Percentiles rank a stretch among this genome's conserved stretches.
phyloP scores from a whole-genome alignment of 164 flowering plant genomes.

The Vitis cinerea region DNA sequence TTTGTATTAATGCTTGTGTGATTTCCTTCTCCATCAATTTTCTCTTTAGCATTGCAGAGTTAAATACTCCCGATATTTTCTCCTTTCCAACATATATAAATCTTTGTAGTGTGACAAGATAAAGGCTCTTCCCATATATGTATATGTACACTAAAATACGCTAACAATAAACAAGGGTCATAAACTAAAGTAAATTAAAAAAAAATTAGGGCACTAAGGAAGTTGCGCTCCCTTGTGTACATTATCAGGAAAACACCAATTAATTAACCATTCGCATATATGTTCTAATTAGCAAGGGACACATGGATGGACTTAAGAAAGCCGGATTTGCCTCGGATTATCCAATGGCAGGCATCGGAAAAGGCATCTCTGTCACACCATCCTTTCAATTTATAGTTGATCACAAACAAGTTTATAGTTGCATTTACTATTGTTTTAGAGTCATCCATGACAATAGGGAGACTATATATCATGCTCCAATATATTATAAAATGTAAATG shows the following conservation, averaged over 20 bases:
- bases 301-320: neutral
- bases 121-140: no score
- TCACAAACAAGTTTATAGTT: neutral
- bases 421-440: neutral
- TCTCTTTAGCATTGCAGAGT: no score
- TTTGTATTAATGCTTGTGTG: no score
- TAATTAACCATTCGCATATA: neutral
- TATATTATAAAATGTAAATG: neutral
- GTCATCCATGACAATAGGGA: conserved; percentile 20
- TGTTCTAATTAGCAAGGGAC: neutral
- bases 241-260: neutral
- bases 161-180: neutral
- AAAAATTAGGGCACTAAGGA: neutral
- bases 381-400: neutral
- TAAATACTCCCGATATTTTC: no score
- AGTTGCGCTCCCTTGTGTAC: neutral
- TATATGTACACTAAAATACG: neutral
- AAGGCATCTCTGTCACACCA: neutral
- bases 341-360: neutral
- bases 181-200: neutral
- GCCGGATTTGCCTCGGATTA: neutral
- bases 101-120: no score
- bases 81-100: no score
- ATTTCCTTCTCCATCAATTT: no score
- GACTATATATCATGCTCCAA: neutral